Base-by-base conservation (phyloP, 371 early-diverging fungal genomes). In the Syncephalis plumigaleata region DNA sequence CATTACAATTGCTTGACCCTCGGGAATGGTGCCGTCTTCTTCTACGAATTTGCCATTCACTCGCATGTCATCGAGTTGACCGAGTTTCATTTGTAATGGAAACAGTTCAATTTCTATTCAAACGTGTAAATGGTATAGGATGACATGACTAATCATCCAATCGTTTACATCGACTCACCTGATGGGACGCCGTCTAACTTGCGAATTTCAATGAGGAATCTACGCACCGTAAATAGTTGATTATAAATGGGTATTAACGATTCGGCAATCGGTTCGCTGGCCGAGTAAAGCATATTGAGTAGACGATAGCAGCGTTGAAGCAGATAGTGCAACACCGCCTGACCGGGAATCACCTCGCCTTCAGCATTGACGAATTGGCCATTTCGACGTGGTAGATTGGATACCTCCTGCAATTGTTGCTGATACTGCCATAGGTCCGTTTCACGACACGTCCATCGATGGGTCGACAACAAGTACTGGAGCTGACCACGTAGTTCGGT, bases 21-120 rank as follows among this genome's bases (percentile, higher is more conserved):
- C 87, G 8, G 88, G 87, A 20, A 87, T 68, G 48, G 79, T 73
- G 42, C 79, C 79, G 42, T 86, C 81, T 53, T 79, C 80, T 54
- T 81, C 85, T 46, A 82, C 64, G 53, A 89, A 91, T 51, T 82
- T 81, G 38, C 92, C 92, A 57, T 89, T 84, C 2, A 74, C 68
- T 21, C 88, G 74, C 69, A 82, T 61, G 49, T 80, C 79, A 49
- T 87, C 87, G 57, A 91, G 76, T 44, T 75, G 73, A 0, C 81
- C 76, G 44, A 91, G 61, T 51, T 85, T 85, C 73, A 91, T 76
- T 63, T 89, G 89, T 60, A 86, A 91, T 25, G 87, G 88, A 57
- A 84, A 83, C 44, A 91, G 61, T 52, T 91, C 91, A 27, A 81
- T 71, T 15, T 73, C 73, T 67, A 61, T 39, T 13, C 60, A 42